These are phyloP conservation scores for Macaranga tanarius DNA, from an alignment of 441 rosid genomes.

Conservation along the genomic window DNA sequence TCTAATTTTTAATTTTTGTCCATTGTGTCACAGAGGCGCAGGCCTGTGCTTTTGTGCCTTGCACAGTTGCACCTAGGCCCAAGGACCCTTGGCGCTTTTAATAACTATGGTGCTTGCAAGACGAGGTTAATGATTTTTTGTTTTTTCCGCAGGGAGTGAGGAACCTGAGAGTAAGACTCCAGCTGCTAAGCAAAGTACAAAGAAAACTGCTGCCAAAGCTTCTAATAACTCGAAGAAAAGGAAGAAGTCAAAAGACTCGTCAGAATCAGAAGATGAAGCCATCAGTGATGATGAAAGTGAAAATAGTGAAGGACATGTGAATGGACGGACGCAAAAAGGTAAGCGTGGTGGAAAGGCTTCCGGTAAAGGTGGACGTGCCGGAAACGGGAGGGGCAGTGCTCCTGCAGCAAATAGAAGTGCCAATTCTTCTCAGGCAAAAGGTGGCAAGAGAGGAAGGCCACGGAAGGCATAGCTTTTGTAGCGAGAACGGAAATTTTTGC, in stretches of 20 bases:
- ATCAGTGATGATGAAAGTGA: conserved; percentile 48
- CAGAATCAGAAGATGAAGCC: conserved; percentile 67
- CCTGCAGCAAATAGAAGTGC: conserved; percentile 38
- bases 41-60: too few species aligned
- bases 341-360: conserved; percentile 37
- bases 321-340: conserved; percentile 38
- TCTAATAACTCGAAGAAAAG: conserved; percentile 50
- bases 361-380: conserved; percentile 44
- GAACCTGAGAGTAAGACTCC: conserved; percentile 40
- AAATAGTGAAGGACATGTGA: conserved; percentile 46
- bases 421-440: conserved; percentile 39
- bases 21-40: too few species aligned
- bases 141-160: conserved; percentile 33
- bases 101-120: too few species aligned
- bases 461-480: conserved; percentile 43
- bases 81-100: too few species aligned
- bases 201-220: conserved; percentile 41
- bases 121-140: not conserved
- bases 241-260: conserved; percentile 59
- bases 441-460: conserved; percentile 78
- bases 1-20: too few species aligned
- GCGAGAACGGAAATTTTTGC: conserved; percentile 37
- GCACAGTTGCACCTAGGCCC: too few species aligned
- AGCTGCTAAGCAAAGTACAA: conserved; percentile 40
- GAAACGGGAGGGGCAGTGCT: conserved; percentile 45